Base-by-base conservation (phyloP, 2,329 filamentous ascomycete genomes). In the Fragosphaeria purpurea region DNA sequence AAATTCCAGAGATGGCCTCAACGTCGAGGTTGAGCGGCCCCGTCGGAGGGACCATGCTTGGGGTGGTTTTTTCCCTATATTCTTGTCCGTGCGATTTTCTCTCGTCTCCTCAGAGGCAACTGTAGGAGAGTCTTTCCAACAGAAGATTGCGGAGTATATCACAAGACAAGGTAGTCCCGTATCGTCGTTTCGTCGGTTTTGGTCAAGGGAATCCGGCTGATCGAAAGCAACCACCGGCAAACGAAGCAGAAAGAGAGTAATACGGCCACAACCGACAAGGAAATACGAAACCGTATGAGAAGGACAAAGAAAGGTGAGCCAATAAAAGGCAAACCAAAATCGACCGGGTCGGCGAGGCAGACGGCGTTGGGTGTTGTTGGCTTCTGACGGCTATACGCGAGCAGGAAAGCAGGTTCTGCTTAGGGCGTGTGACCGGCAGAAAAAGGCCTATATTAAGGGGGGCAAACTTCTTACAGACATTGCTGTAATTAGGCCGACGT, bases 1-100 rank as follows among this genome's bases (percentile, higher is more conserved):
- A 89, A 60, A 96, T 96, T 50, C 91, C 91, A 59, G 88, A 94
- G 61, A 96, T 82, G 54, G 90, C 89, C 63, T 93, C 87, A 53
- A 95, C 83, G 65, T 95, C 86, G 58, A 96, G 74, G 66, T 86
- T 84, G 55, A 80, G 65, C n/a, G 70, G 72, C 39, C 62, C 69
- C 22, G 76, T 76, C 4, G 77, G 75, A 46, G 77, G 77, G 47
- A 72, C 75, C 75, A 79, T 79, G 59, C 38, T 37, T 22, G 41
- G 22, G 42, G 30, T 2, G 22, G 30, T 22, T 22, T 22, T 22
- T 22, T 22, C n/a, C n/a, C n/a, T n/a, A n/a, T n/a, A n/a, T 22
- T 3, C 22, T 22, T 22, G 22, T 22, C 22, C 22, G 22, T 22
- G 22, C 22, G 22, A 22, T 22, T 22, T 22, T 22, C 22, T 3